Base-by-base conservation (phyloP, 2,329 filamentous ascomycete genomes). In the Mycosphaerella arachidis region DNA sequence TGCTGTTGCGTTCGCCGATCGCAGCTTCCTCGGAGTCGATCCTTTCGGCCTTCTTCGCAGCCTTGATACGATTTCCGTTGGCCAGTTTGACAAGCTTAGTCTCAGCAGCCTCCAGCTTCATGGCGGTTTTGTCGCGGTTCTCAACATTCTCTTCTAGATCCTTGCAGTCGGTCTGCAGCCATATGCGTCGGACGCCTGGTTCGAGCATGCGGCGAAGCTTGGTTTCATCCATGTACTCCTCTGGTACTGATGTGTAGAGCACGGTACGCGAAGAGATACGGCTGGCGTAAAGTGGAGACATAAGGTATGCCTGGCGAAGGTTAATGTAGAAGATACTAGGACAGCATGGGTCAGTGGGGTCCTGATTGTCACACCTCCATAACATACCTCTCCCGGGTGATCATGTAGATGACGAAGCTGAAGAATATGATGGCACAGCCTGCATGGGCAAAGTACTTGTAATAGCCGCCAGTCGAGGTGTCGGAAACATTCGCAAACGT, bases 261-360 rank as follows among this genome's bases (percentile, higher is more conserved):
- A 97, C 89, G 1, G 92, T 97, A 56, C 91, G 86, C 2, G 92
- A 93, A 1, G 93, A 97, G 50, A 97, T 86, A 59, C 92, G 89
- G 70, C 87, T 88, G 56, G 91, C 84, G 73, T 95, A 95, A 52
- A 90, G 81, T 10, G 92, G 91, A 10, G 91, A 92, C 57, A 95
- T 84, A 45, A 95, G 84, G 76, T 95, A 97, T 0, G 93, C 93
- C 76, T 97, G 93, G 64, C 92, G 89, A 55, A 97, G 77, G 70
- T 95, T 96, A 79, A 97, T 89, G 76, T 91, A 96, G 82, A 88
- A 96, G 68, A 97, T 89, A 72, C 86, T 58, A 8, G 12, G 16
- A 20, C n/a, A 20, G 2, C 3, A 54, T 24, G 3, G 33, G 27
- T 27, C 24, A 18, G 35, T 29, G 16, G 6, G 33, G 13, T 29